Evolutionary conservation across 1,284 basidiomycete genomes (phyloP).

Genomic region (Xerocomus minutiporus): DNA sequence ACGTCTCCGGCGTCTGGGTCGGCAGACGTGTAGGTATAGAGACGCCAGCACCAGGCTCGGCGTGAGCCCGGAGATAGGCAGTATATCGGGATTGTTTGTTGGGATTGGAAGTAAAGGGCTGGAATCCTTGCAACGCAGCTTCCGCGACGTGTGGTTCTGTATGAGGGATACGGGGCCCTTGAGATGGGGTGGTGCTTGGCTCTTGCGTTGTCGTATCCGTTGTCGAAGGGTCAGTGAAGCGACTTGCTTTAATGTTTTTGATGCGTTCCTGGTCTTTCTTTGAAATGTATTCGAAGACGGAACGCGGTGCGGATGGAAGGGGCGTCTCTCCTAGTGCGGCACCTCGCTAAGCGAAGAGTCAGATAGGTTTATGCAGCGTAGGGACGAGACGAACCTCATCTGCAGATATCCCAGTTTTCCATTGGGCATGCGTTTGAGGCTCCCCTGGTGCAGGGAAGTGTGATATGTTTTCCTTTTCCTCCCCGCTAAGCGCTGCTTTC

Average conservation of each 20-base stretch:
- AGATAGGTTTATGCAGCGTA: not conserved
- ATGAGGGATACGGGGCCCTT: constrained; percentile 50
- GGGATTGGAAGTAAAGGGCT: constrained; percentile 79
- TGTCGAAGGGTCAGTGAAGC: constrained; percentile 24
- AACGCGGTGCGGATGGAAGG: constrained; percentile 64
- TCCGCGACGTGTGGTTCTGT: constrained; percentile 77
- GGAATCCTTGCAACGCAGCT: constrained; percentile 84
- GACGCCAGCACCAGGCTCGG: constrained; percentile 39
- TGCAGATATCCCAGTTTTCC: constrained; percentile 58
- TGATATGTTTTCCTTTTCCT: constrained; percentile 29
- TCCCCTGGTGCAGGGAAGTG: constrained; percentile 22
- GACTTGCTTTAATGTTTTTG: constrained; percentile 50
- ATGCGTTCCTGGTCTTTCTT: constrained; percentile 86
- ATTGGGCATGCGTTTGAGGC: constrained; percentile 42
- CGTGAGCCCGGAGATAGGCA: constrained; percentile 76
- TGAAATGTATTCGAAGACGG: constrained; percentile 91
- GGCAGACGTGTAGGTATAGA: constrained; percentile 45
- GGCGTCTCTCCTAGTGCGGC: constrained; percentile 77
- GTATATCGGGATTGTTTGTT: constrained; percentile 83
- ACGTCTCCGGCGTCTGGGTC: constrained; percentile 60
- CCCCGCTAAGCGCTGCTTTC: constrained; percentile 46
- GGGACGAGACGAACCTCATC: constrained; percentile 52
- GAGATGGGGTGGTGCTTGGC: constrained; percentile 22
- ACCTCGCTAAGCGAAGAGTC: constrained; percentile 57
- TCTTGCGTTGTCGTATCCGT: constrained; percentile 20